phyloP scores from a whole-genome alignment of 495 filamentous ascomycete genomes.

The Penicillium bovifimosum region DNA sequence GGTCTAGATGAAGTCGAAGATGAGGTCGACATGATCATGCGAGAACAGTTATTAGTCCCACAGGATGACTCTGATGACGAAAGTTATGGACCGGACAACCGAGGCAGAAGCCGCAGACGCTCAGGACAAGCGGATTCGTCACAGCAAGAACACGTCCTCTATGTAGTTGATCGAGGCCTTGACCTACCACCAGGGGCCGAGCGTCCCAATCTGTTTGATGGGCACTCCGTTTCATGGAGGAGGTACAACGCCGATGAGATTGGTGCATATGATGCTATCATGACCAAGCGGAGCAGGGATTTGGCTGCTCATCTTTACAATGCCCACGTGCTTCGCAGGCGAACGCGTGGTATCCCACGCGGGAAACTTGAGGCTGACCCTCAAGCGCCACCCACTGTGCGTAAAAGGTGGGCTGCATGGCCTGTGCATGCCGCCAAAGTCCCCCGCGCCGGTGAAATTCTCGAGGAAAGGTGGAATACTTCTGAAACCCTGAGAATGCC shows the following conservation, averaged over 20 bases:
- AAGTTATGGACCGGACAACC: slow-evolving; percentile 20
- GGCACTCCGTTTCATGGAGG: slow-evolving; percentile 55
- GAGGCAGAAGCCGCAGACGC: slow-evolving; percentile 10
- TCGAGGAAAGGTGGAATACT: slow-evolving; percentile 39
- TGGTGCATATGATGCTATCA: slow-evolving; percentile 49
- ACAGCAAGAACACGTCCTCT: background rate
- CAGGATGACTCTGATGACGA: slow-evolving; percentile 24
- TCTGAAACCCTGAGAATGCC: slow-evolving; percentile 42
- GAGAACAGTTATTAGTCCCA: slow-evolving; percentile 12
- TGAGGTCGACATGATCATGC: slow-evolving; percentile 24
- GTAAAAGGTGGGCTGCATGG: slow-evolving; percentile 71
- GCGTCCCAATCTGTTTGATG: slow-evolving; percentile 50
- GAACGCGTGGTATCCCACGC: slow-evolving; percentile 28
- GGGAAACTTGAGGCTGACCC: slow-evolving; percentile 22
- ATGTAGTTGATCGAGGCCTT: slow-evolving; percentile 20
- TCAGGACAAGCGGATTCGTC: background rate
- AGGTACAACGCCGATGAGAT: slow-evolving; percentile 54
- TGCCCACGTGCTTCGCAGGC: slow-evolving; percentile 54
- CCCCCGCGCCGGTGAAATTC: slow-evolving; percentile 48
- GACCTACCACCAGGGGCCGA: slow-evolving; percentile 22
- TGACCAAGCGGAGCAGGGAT: slow-evolving; percentile 52
- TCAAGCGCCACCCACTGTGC: slow-evolving; percentile 27
- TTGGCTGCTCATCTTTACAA: slow-evolving; percentile 75
- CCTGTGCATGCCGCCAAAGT: slow-evolving; percentile 57
- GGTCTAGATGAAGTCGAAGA: slow-evolving; percentile 10